A percentile compares a stretch with the other conserved stretches of the same genome.
These are phyloP conservation scores for Schwanniomyces occidentalis DNA, from an alignment of 805 yeast species.

Conservation along the genomic window DNA sequence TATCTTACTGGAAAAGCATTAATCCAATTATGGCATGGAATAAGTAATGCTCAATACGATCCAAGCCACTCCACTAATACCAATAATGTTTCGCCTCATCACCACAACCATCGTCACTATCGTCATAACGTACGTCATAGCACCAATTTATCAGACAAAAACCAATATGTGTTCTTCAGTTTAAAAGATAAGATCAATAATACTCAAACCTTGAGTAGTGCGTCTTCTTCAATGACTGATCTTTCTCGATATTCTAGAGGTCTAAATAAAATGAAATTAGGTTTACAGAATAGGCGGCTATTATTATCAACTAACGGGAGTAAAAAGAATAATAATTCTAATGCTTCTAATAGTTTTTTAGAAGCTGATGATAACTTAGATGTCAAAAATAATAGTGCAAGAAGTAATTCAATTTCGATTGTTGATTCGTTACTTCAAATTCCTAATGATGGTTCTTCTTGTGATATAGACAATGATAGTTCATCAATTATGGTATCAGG, in stretches of 20 bases:
- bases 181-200: conserved; percentile 31
- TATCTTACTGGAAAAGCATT: conserved; percentile 35
- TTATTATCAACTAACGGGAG: conserved; percentile 6
- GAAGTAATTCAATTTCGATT: conserved; percentile 2
- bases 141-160: conserved; percentile 2
- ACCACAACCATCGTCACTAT: conserved; percentile 10
- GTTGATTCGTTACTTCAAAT: conserved; percentile 22
- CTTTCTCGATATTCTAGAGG: conserved; percentile 33
- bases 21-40: conserved; percentile 33
- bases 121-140: conserved; percentile 7
- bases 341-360: not conserved
- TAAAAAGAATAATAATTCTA: conserved; percentile 2
- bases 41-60: conserved; percentile 2
- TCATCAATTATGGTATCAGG: not conserved
- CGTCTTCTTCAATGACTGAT: conserved; percentile 15
- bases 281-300: conserved; percentile 26
- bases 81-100: conserved; percentile 4
- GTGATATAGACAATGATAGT: not conserved
- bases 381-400: not conserved
- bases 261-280: conserved; percentile 34
- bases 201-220: conserved; percentile 14
- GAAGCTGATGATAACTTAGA: too few relatives aligned
- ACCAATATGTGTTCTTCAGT: conserved; percentile 30
- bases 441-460: conserved; percentile 8
- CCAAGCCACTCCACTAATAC: conserved; percentile 1